Evolutionary conservation across 768 basidiomycete genomes (phyloP).

Genomic region (Calocera viscosa): DNA sequence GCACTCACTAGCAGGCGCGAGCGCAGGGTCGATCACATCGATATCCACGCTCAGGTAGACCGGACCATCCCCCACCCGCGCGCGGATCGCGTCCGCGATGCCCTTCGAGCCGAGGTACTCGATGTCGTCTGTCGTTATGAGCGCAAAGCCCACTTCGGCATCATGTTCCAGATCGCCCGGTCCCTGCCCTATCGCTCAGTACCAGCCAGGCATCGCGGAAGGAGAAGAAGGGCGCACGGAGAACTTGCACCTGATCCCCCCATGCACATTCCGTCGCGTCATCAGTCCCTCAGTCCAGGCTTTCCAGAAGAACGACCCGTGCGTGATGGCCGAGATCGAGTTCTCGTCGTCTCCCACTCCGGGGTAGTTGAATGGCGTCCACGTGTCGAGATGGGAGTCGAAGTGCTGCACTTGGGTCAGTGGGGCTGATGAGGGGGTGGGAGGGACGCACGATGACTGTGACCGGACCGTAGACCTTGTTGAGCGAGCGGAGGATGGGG

Average conservation of each 20-base stretch:
- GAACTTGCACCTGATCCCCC: constrained; percentile 72
- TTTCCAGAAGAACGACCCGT: constrained; percentile 76
- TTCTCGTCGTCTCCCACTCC: constrained; percentile 41
- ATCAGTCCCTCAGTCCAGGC: constrained; percentile 69
- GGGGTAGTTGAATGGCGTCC: constrained; percentile 30
- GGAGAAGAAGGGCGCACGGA: constrained; percentile 28
- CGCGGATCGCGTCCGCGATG: constrained; percentile 57
- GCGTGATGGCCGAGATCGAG: constrained; percentile 44
- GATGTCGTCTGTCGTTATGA: constrained; percentile 70
- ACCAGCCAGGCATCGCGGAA: neutral
- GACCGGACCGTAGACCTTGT: constrained; percentile 62
- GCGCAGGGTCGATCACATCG: constrained; percentile 68
- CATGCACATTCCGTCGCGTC: constrained; percentile 63
- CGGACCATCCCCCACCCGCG: constrained; percentile 57
- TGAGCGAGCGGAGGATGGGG: constrained; percentile 67
- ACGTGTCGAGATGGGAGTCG: constrained; percentile 74
- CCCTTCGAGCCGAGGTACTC: constrained; percentile 63
- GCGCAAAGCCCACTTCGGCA: constrained; percentile 57
- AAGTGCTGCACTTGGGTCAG: constrained; percentile 68
- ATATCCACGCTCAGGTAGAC: constrained; percentile 71
- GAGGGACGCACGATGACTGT: constrained; percentile 14
- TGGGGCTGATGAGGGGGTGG: neutral
- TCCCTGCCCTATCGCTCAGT: constrained; percentile 37
- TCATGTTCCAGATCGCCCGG: constrained; percentile 55
- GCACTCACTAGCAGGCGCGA: constrained; percentile 63